phyloP scores from a whole-genome alignment of 2,329 filamentous ascomycete species.

The Arthroderma sp. region DNA sequence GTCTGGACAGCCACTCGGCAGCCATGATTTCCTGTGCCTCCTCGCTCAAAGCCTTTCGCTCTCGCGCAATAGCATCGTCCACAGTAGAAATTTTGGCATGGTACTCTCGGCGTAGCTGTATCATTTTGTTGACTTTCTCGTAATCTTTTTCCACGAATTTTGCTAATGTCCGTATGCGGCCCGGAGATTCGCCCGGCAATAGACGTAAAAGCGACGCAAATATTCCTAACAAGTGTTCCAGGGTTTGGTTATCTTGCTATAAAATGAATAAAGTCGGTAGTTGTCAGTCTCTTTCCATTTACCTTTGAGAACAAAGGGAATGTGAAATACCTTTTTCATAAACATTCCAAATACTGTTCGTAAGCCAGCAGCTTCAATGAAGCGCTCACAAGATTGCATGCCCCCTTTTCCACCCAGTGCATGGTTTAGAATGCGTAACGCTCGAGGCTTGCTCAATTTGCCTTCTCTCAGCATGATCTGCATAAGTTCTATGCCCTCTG shows the following conservation, averaged over 20 bases:
- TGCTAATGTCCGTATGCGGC: slow-evolving; percentile 70
- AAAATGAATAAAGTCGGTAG: slow-evolving; percentile 11
- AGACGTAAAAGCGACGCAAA: slow-evolving; percentile 70
- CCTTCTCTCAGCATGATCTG: slow-evolving; percentile 86
- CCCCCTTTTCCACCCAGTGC: slow-evolving; percentile 50
- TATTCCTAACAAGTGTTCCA: slow-evolving; percentile 72
- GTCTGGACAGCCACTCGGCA: slow-evolving; percentile 58
- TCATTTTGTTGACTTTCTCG: slow-evolving; percentile 62
- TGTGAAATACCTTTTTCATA: slow-evolving; percentile 51
- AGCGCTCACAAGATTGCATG: slow-evolving; percentile 53
- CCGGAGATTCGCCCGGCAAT: slow-evolving; percentile 62
- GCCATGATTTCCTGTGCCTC: slow-evolving; percentile 50
- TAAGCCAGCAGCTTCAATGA: slow-evolving; percentile 74
- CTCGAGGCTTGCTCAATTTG: slow-evolving; percentile 65
- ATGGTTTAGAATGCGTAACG: slow-evolving; percentile 74
- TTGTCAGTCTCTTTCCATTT: not conserved
- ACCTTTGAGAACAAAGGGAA: not conserved
- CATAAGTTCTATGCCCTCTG: slow-evolving; percentile 81
- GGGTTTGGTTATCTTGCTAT: slow-evolving; percentile 49
- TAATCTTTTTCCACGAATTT: slow-evolving; percentile 96
- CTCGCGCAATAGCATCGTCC: slow-evolving; percentile 48
- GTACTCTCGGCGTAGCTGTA: slow-evolving; percentile 61
- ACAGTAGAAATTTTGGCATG: slow-evolving; percentile 47
- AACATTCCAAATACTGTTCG: slow-evolving; percentile 78
- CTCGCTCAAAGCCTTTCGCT: slow-evolving; percentile 41